Base-by-base conservation (phyloP, 768 basidiomycete species). In the Suillus tomentosus region DNA sequence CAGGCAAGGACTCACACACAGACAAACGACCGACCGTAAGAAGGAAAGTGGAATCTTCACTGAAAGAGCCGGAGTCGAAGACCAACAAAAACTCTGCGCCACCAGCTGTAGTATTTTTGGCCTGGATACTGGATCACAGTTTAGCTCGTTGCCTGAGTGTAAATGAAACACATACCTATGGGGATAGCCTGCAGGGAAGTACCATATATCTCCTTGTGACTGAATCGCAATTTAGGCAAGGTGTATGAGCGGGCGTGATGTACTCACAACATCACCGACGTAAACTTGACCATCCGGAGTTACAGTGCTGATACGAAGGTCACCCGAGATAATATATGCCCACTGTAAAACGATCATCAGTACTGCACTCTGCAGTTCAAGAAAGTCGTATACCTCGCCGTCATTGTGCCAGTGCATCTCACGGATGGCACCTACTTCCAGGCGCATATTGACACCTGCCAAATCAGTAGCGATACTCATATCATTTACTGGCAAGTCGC, bases 11-110 rank as follows among this genome's bases (percentile, higher is more conserved):
- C 17, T 3, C 15, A 24, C 17, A 55, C 42, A 27, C 9, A 8
- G 24, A 11, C 2, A 57, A 24, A 60, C n/a, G 3, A 47, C 71
- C 62, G 39, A 64, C 72, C 15, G 71, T 72, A 39, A 78, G 73
- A 48, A 84, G 77, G 70, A 88, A 88, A 1, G 87, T 88, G 3
- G 78, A 71, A 55, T 87, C 86, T 72, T 87, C 87, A 37, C 79
- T 81, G 68, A 88, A 88, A 13, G 71, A 48, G 57, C 79, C 78
- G 36, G 56, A 72, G 57, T 81, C 80, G 53, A 80, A 79, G 50
- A 81, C 64, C 19, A 88, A 76, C 22, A 88, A 76, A 68, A 86
- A 86, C 67, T 87, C 84, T 2, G 82, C 77, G 40, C 85, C 84
- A 9, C 79, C 79, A 56, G 76, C 71, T 9, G 76, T 76, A 2